A percentile compares a stretch with the other conserved stretches of the same genome.
These are phyloP conservation scores for Eucalyptus lansdowneana DNA, from an alignment of 345 rosid species.

Conservation along the genomic window DNA sequence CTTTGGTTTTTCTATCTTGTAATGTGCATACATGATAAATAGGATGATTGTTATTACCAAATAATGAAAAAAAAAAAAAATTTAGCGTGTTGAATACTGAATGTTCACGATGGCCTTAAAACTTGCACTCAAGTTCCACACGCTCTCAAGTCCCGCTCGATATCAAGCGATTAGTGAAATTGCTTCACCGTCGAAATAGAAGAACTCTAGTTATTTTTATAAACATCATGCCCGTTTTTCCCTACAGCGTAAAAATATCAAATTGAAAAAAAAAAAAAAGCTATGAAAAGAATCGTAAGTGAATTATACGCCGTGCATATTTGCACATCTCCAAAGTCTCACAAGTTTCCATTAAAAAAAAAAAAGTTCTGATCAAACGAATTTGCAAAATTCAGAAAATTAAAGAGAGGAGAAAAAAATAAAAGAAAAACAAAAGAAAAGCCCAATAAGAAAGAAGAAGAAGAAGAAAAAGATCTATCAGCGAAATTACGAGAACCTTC, in stretches of 20 bases:
- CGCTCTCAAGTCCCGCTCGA: neutral
- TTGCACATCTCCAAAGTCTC: too few species aligned
- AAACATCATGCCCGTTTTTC: neutral
- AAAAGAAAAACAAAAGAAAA: too few species aligned
- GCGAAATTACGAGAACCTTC: neutral
- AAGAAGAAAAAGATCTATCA: too few species aligned
- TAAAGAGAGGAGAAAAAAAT: neutral
- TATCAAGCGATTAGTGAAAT: neutral
- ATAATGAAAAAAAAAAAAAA: too few species aligned
- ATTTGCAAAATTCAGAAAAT: too few species aligned
- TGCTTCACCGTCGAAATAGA: neutral
- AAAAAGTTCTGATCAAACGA: too few species aligned
- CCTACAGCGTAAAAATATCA: too few species aligned
- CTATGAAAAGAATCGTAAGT: neutral
- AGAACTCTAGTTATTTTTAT: neutral
- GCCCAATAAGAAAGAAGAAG: neutral
- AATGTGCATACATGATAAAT: neutral
- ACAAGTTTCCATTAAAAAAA: too few species aligned
- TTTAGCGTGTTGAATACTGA: too few species aligned
- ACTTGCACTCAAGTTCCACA: neutral
- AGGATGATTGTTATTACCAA: neutral
- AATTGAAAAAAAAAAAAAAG: neutral
- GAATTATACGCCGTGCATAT: neutral
- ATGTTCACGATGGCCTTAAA: neutral
- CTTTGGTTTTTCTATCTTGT: neutral